A percentile compares a stretch with the other conserved stretches of the same genome.
phyloP scores from a whole-genome alignment of 2,329 filamentous ascomycete species.

The Colletotrichum trifolii region DNA sequence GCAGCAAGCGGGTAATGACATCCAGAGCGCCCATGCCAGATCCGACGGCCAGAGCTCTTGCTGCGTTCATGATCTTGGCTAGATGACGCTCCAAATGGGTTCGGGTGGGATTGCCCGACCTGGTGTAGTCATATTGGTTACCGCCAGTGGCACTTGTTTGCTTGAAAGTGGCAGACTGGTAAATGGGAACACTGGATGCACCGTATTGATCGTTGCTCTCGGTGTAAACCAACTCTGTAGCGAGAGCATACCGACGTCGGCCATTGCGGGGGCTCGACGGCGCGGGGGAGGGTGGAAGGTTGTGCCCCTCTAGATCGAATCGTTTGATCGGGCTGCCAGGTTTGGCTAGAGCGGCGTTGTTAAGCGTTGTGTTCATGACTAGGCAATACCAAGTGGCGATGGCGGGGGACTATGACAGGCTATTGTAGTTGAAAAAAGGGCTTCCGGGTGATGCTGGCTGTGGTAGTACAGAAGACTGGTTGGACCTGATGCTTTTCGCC shows the following conservation, averaged over 20 bases:
- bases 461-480: not conserved
- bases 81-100: slow-evolving; percentile 96
- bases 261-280: slow-evolving; percentile 90
- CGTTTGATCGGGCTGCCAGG: slow-evolving; percentile 58
- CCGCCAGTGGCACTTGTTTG: slow-evolving; percentile 83
- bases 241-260: slow-evolving; percentile 86
- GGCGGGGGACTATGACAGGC: slow-evolving; percentile 1
- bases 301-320: slow-evolving; percentile 84
- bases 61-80: slow-evolving; percentile 98
- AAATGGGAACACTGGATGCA: slow-evolving; percentile 94
- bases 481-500: not conserved
- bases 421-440: not conserved
- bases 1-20: slow-evolving; percentile 90
- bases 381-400: slow-evolving; percentile 2
- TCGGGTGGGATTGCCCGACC: slow-evolving; percentile 95
- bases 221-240: slow-evolving; percentile 96
- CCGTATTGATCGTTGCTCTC: slow-evolving; percentile 98
- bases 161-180: slow-evolving; percentile 99
- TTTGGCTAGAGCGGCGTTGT: slow-evolving; percentile 27
- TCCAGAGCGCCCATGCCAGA: slow-evolving; percentile 98
- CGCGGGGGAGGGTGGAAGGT: slow-evolving; percentile 90
- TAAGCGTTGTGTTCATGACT: slow-evolving; percentile 35
- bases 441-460: not conserved
- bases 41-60: slow-evolving; percentile 89
- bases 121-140: slow-evolving; percentile 96